Evolutionary conservation across 2,329 filamentous ascomycete species (phyloP), one percentile per base, ranked within the genome.

Genomic region (Fusarium buharicum): DNA sequence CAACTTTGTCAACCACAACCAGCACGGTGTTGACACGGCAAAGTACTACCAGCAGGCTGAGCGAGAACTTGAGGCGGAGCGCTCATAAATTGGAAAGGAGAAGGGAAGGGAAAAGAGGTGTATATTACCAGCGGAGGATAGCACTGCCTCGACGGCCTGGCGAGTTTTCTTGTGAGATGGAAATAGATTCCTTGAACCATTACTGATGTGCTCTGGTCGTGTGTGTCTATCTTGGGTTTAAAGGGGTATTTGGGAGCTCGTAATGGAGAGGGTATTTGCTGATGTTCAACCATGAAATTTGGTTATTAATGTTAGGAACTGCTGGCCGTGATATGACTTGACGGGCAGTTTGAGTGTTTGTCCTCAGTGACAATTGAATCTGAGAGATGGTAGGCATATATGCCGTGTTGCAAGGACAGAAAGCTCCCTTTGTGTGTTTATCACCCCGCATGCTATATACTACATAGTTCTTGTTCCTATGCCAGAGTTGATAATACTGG

Each of bases 1-100:
- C 81, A 99, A 99, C 83, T 90, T 99, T 79, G 94, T 97, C 73
- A 98, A 99, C 79, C 95, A 99, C 79, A 89, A 86, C 75, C 82
- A 96, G 85, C 95, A 99, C 76, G 95, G 95, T 69, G 91, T 99
- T 56, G 95, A 99, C 76, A 99, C 95, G 28, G 93, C 94, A 66
- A 99, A 99, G 82, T 99, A 99, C 82, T 99, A 96, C 79, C 89
- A 90, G 75, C 92, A 96, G 77, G 95, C 95, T 8, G 95, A 99
- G 83, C 84, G 89, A 76, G 95, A 99, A 78, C 79, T 99, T 72
- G 95, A 96, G 80, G 89, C 88, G 34, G 93, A 96, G 48, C 65
- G 57, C 33, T 68, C 55, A 46, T 58, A 58, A 61, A 44, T 16
- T 13, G 17, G n/a, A 36, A 22, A 37, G 36, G 39, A 5, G 24